Conservation (phyloP, 495 filamentous ascomycete genomes). For the Glarea lozoyensis region DNA sequence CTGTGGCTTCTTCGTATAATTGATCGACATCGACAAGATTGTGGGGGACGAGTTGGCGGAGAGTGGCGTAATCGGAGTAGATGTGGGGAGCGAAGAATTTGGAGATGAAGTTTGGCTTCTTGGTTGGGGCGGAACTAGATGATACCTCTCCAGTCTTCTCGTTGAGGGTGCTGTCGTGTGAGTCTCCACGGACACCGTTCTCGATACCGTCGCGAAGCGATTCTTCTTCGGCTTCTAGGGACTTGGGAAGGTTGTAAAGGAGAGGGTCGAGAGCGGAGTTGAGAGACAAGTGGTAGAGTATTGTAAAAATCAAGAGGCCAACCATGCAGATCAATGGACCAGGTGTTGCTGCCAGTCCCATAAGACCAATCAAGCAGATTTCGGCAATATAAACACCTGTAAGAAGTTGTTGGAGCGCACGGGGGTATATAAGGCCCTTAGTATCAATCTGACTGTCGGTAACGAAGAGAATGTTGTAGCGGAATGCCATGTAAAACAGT, state of each 20-base stretch:
- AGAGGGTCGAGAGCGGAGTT: conserved; percentile 72
- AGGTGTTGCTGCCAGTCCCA: conserved; percentile 59
- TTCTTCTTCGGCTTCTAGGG: conserved; percentile 55
- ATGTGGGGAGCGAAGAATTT: conserved; percentile 75
- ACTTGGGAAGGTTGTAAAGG: conserved; percentile 67
- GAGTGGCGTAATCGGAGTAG: conserved; percentile 59
- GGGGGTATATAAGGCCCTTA: conserved; percentile 78
- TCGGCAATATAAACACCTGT: conserved; percentile 80
- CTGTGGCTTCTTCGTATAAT: conserved; percentile 50
- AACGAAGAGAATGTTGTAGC: conserved; percentile 93
- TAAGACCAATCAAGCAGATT: conserved; percentile 83
- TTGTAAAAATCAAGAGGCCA: conserved; percentile 67
- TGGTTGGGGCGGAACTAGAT: conserved; percentile 18
- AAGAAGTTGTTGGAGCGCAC: conserved; percentile 85
- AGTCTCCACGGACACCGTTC: conserved; percentile 20
- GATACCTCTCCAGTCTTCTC: conserved; percentile 21
- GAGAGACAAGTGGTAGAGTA: conserved; percentile 76
- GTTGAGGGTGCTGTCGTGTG: conserved; percentile 19
- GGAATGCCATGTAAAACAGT: conserved; percentile 87
- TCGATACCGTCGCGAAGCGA: conserved; percentile 31
- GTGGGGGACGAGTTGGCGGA: conserved; percentile 65
- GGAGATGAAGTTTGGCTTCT: conserved; percentile 40
- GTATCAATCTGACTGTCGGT: conserved; percentile 81
- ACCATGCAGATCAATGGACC: conserved; percentile 83
- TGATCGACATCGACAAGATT: conserved; percentile 30